Conservation (phyloP, 1,284 basidiomycete species). For the Flammula alnicola region DNA sequence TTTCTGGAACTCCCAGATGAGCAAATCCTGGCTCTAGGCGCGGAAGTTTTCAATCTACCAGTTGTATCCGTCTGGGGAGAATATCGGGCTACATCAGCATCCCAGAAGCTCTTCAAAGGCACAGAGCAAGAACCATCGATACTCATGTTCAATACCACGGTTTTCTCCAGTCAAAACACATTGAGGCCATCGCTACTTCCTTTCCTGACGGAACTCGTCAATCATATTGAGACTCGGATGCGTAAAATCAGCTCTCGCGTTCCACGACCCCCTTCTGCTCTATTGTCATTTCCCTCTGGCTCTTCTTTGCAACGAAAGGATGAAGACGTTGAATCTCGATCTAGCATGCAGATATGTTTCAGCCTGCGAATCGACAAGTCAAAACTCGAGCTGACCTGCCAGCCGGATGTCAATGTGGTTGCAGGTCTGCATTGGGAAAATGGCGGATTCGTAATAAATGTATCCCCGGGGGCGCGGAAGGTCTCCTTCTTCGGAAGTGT, state of each 20-base stretch:
- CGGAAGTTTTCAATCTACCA: conserved; percentile 76
- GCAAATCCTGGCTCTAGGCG: conserved; percentile 50
- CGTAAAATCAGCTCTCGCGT: conserved; percentile 43
- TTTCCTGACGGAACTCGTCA: conserved; percentile 78
- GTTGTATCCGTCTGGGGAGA: conserved; percentile 85
- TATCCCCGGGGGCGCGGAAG: conserved; percentile 71
- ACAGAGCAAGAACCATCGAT: conserved; percentile 52
- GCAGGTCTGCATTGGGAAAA: conserved; percentile 90
- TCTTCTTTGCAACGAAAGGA: conserved; percentile 15
- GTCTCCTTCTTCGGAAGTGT: conserved; percentile 80
- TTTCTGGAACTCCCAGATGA: conserved; percentile 52
- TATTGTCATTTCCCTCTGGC: conserved; percentile 19
- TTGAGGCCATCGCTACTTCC: conserved; percentile 82
- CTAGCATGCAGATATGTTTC: conserved; percentile 75
- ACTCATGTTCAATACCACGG: conserved; percentile 76
- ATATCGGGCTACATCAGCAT: conserved; percentile 62
- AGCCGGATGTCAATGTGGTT: conserved; percentile 87
- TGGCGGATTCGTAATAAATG: conserved; percentile 83
- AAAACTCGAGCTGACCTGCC: conserved; percentile 81
- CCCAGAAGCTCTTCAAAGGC: conserved; percentile 38
- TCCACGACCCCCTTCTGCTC: conserved; percentile 24
- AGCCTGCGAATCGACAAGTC: conserved; percentile 91
- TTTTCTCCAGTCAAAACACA: conserved; percentile 87
- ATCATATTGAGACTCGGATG: conserved; percentile 68
- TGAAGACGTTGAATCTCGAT: conserved; percentile 32